Conservation (phyloP, 2,329 filamentous ascomycete species). For the Stagonosporopsis chrysanthemi region DNA sequence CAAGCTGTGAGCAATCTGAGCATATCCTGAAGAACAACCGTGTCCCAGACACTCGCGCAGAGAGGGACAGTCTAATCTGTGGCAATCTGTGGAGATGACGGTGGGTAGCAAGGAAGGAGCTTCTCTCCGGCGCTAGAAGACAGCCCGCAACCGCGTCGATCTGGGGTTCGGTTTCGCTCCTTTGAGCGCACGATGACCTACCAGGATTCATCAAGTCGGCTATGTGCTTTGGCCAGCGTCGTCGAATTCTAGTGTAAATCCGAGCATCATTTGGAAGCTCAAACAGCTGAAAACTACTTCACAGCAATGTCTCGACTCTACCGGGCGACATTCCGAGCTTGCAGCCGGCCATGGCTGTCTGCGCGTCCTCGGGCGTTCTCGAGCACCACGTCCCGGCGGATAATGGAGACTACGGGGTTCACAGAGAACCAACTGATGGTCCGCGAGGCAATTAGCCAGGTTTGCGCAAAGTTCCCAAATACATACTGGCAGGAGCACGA, state of each 20-base stretch:
- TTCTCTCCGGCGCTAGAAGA: constrained; percentile 6
- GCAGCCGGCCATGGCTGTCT: constrained; percentile 10
- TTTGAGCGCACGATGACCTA: constrained; percentile 3
- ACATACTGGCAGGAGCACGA: constrained; percentile 79
- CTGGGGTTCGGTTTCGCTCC: constrained; percentile 7
- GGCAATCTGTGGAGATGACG: neutral
- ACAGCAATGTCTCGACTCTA: constrained; percentile 3
- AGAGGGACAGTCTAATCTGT: neutral
- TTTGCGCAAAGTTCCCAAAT: constrained; percentile 75
- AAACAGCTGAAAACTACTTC: neutral
- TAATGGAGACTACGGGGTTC: constrained; percentile 79
- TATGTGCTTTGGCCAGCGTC: constrained; percentile 10
- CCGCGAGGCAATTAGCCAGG: constrained; percentile 70
- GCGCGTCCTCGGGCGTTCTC: constrained; percentile 39
- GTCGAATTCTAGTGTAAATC: neutral
- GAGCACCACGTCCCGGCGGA: constrained; percentile 31
- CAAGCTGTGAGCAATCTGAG: neutral
- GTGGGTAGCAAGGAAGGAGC: neutral
- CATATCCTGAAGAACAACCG: neutral
- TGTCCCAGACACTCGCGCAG: neutral
- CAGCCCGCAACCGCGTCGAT: constrained; percentile 6
- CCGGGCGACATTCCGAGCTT: constrained; percentile 1
- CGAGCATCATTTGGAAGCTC: neutral
- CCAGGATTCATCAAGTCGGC: constrained; percentile 11
- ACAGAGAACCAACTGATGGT: constrained; percentile 76